A percentile compares a stretch with the other conserved stretches of the same genome.
Evolutionary conservation across 345 rosid species (phyloP).

Genomic region (Dipteronia dyeriana): DNA sequence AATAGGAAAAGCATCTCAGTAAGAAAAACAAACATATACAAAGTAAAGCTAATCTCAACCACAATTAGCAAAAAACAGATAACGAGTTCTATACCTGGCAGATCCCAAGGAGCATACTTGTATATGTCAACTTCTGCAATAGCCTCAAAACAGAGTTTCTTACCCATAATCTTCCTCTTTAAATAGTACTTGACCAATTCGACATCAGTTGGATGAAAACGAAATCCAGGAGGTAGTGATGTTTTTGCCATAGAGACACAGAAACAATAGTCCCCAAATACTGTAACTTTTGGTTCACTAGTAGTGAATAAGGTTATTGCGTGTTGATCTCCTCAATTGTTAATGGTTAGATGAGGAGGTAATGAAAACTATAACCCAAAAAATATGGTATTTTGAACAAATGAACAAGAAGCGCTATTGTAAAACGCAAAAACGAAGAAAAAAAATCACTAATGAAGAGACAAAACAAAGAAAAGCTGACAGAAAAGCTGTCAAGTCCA

Average conservation of each 20-base stretch:
- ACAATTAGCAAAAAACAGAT: background rate
- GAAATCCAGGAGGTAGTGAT: conserved; percentile 62
- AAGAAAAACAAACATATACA: conserved; percentile 1
- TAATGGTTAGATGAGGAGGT: background rate
- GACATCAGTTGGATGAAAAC: conserved; percentile 81
- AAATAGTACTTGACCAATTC: conserved; percentile 70
- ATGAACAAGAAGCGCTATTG: background rate
- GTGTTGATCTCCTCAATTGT: background rate
- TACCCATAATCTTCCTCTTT: conserved; percentile 65
- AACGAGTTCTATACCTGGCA: conserved; percentile 37
- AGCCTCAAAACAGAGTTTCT: conserved; percentile 35
- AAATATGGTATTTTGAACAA: background rate
- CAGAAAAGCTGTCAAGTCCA: conserved; percentile 58
- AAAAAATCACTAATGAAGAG: background rate
- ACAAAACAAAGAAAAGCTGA: background rate
- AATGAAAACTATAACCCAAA: background rate
- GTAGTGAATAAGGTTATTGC: background rate
- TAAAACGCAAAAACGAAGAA: conserved; percentile 1
- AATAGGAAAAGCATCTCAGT: background rate
- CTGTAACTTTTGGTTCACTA: background rate
- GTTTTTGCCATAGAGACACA: conserved; percentile 41
- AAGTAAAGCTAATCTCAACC: background rate
- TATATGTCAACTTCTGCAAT: conserved; percentile 68
- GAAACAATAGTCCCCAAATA: conserved; percentile 17
- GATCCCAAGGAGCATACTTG: conserved; percentile 68